phyloP scores from a whole-genome alignment of 2,329 filamentous ascomycete genomes.

The Bipolaris cookei region DNA sequence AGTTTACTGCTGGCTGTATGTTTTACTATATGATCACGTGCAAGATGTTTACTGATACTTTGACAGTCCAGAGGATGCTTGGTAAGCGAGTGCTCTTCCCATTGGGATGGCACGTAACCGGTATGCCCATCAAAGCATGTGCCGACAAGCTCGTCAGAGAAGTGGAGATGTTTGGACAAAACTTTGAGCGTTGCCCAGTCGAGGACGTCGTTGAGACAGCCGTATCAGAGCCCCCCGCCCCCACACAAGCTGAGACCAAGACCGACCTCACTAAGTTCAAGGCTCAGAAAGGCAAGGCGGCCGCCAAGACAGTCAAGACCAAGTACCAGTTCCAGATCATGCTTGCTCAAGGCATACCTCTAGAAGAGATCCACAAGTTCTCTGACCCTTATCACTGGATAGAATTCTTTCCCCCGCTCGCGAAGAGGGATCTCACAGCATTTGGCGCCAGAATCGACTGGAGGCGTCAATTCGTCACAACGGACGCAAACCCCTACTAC shows the following conservation, averaged over 20 bases:
- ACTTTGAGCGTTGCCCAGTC: slow-evolving; percentile 74
- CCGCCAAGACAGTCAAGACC: slow-evolving; percentile 85
- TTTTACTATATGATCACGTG: not conserved
- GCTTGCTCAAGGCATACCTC: slow-evolving; percentile 85
- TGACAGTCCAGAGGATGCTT: slow-evolving; percentile 75
- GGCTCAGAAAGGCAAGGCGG: slow-evolving; percentile 78
- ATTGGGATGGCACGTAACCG: slow-evolving; percentile 93
- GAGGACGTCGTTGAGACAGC: slow-evolving; percentile 54
- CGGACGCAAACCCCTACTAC: slow-evolving; percentile 95
- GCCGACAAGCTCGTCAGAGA: slow-evolving; percentile 94
- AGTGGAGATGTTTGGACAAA: slow-evolving; percentile 83
- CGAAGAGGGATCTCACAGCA: slow-evolving; percentile 77
- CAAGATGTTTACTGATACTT: not conserved
- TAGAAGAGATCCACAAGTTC: slow-evolving; percentile 90
- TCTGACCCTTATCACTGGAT: slow-evolving; percentile 93
- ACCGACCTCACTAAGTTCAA: slow-evolving; percentile 90
- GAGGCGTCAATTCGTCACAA: slow-evolving; percentile 91
- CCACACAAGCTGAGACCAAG: slow-evolving; percentile 68
- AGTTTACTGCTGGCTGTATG: slow-evolving; percentile 78
- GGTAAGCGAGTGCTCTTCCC: slow-evolving; percentile 88
- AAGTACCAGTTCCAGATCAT: slow-evolving; percentile 98
- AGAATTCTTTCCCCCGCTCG: slow-evolving; percentile 85
- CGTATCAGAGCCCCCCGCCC: slow-evolving; percentile 60
- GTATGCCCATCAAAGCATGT: slow-evolving; percentile 92
- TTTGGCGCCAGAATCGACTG: slow-evolving; percentile 91